Base-by-base conservation (phyloP, 2,329 filamentous ascomycete species). In the Teratosphaeria gauchensis region DNA sequence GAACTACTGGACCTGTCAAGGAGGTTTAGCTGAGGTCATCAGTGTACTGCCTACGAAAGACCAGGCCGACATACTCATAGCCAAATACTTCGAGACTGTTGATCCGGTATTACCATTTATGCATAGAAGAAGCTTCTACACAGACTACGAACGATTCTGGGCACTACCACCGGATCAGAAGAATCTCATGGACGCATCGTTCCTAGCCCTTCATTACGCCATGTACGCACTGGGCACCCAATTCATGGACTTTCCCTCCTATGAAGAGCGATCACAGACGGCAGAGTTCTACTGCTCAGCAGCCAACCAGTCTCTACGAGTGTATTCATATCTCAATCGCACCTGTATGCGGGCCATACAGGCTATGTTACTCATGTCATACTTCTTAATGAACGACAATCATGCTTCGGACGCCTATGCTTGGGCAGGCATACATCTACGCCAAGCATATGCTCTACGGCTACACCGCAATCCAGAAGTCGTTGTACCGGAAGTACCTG, bases 361-460 rank as follows among this genome's bases (percentile, higher is more conserved):
- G 71, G 84, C 89, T 52, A 92, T 92, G 88, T 85, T 91, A 0
- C 74, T 92, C n/a, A 84, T 91, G 60, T 85, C 85, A 0, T 92
- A 92, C 69, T 92, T 92, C 65, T 77, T 92, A 38, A 91, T 92
- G 76, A 92, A 92, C 66, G 88, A 92, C 71, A 91, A 91, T 66
- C 88, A 92, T 66, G 88, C 88, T 3, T 89, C 86, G 0, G 89
- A 92, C 69, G 89, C 88, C 1, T 92, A 88, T 85, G 86, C 88
- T 0, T 92, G 91, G 76, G 87, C 86, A 0, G 89, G 89, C 5
- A 86, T 92, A 30, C 73, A 90, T 24, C 85, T 90, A 63, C 81
- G 88, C 30, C 89, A 92, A 72, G 84, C 88, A 0, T 92, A 91
- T 66, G 89, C 89, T 28, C 88, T 92, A 85, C 87, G 89, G 0